These are phyloP conservation scores for Botryotinia narcissicola DNA, from an alignment of 2,329 filamentous ascomycete species.

Conservation along the genomic window DNA sequence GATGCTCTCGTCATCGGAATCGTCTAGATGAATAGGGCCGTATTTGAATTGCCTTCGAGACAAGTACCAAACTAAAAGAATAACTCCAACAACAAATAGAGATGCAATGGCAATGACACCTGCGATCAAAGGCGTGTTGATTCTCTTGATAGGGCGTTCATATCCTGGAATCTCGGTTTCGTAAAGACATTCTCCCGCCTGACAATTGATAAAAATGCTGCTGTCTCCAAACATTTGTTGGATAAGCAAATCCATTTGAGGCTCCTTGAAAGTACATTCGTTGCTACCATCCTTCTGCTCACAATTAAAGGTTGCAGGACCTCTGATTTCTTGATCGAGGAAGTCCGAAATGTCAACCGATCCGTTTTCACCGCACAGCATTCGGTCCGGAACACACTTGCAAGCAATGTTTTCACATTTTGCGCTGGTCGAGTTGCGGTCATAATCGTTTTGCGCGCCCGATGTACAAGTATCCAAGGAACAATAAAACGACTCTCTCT, in stretches of 20 bases:
- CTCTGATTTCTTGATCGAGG: constrained; percentile 75
- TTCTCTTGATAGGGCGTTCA: constrained; percentile 81
- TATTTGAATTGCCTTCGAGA: constrained; percentile 69
- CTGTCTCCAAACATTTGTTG: constrained; percentile 84
- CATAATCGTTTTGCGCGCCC: constrained; percentile 62
- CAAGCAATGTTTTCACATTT: constrained; percentile 82
- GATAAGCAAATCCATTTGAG: constrained; percentile 88
- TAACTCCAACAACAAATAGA: constrained; percentile 83
- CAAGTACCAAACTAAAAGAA: constrained; percentile 82
- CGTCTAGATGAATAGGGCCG: constrained; percentile 78
- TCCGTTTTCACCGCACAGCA: constrained; percentile 89
- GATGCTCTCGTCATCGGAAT: constrained; percentile 81
- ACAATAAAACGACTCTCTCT: constrained; percentile 95
- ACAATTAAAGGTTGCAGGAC: constrained; percentile 82
- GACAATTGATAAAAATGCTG: constrained; percentile 80
- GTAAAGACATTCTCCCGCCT: constrained; percentile 89
- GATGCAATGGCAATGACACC: constrained; percentile 84
- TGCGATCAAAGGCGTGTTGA: constrained; percentile 95
- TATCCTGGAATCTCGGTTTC: constrained; percentile 92
- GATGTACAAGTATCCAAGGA: constrained; percentile 78
- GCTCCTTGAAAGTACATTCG: constrained; percentile 82
- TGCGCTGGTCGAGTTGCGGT: constrained; percentile 80
- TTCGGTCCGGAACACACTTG: constrained; percentile 82
- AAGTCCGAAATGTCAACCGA: constrained; percentile 93
- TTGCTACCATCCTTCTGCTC: constrained; percentile 60